Evolutionary conservation across 169 alveolate species (phyloP).

Genomic region (Plasmodium billcollinsi): DNA sequence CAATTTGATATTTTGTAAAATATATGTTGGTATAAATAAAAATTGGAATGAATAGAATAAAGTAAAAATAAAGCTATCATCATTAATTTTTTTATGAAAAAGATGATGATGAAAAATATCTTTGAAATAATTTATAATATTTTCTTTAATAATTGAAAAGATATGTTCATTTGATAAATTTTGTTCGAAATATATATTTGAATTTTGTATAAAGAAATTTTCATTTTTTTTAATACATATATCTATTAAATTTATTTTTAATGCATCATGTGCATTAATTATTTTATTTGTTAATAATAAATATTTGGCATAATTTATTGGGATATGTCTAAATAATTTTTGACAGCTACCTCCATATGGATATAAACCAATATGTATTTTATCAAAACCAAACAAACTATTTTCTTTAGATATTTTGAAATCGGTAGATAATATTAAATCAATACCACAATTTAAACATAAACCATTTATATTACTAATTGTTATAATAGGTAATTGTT

Average conservation of each 20-base stretch:
- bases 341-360: slow-evolving; percentile 69
- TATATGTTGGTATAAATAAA: slow-evolving; percentile 43
- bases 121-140: slow-evolving; percentile 13
- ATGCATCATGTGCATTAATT: slow-evolving; percentile 37
- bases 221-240: slow-evolving; percentile 36
- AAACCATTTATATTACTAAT: slow-evolving; percentile 50
- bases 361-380: slow-evolving; percentile 38
- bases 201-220: slow-evolving; percentile 21
- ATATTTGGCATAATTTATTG: slow-evolving; percentile 46
- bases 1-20: slow-evolving; percentile 31
- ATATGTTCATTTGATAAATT: slow-evolving; percentile 21
- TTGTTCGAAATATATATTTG: slow-evolving; percentile 12
- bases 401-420: slow-evolving; percentile 32
- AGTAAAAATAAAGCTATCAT: slow-evolving; percentile 53
- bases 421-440: slow-evolving; percentile 44
- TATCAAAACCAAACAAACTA: slow-evolving; percentile 56
- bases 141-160: slow-evolving; percentile 23
- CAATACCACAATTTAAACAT: slow-evolving; percentile 54
- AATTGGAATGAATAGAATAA: slow-evolving; percentile 68
- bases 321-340: slow-evolving; percentile 44
- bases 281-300: slow-evolving; percentile 38
- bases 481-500: slow-evolving; percentile 40
- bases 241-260: slow-evolving; percentile 48
- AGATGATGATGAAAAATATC: slow-evolving; percentile 21
- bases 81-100: slow-evolving; percentile 11